Evolutionary conservation across 2,329 filamentous ascomycete species (phyloP), one percentile per base, ranked within the genome.

Genomic region (Nemania serpens): DNA sequence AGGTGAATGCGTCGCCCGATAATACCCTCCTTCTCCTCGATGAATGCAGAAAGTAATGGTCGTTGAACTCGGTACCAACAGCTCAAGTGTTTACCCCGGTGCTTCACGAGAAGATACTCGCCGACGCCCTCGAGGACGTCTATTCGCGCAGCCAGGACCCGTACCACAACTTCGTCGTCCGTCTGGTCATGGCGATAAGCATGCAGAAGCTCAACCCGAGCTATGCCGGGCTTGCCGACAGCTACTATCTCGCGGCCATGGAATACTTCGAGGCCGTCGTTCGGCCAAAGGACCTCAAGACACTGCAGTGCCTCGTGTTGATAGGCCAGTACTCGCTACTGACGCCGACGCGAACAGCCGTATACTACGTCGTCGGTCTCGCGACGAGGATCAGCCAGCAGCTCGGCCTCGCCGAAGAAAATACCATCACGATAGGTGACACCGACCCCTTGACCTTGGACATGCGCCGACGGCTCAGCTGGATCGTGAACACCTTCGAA

Each of bases 161-260:
- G 0, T 94, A 93, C 74, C 88, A 93, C 72, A 93, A 95, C 70
- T 98, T 97, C 70, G 85, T 94, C 46, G 79, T 96, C 52, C 88
- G 91, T 59, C 93, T 98, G 86, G 91, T 97, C 55, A 88, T 98
- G 71, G 94, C 95, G 33, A 96, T 97, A 71, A 94, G 92, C 74
- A 85, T 98, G 76, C 94, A 98, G 76, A 97, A 96, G 75, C 83
- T 97, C 70, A 91, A 93, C 72, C 86, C 89, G 0, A 88, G 91
- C 66, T 98, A 95, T 75, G 93, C 93, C n/a, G 93, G 93, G 22
- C 80, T 98, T 29, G 94, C 95, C 33, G 94, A 98, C 76, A 93
- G 92, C 73, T 98, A 96, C 77, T 98, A 97, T 71, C 83, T 97
- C 20, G 91, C 93, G 22, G 94, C 94, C 5, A 88, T 98, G 78